Percentiles rank a stretch among this genome's conserved stretches.
phyloP scores from a whole-genome alignment of 2,329 filamentous ascomycete genomes.

The Sclerotinia borealis region DNA sequence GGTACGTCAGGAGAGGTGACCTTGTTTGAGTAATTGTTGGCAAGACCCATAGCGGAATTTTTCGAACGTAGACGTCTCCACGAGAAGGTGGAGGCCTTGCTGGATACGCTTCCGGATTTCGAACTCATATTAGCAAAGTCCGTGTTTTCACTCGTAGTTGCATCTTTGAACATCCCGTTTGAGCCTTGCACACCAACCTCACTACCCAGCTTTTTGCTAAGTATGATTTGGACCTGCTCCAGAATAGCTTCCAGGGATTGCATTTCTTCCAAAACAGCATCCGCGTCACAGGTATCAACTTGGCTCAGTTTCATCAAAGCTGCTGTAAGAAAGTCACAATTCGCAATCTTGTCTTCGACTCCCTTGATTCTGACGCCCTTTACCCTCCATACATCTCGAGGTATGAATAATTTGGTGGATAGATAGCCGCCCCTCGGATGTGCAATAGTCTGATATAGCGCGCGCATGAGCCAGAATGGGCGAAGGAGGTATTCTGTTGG shows the following conservation, averaged over 20 bases:
- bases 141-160: constrained; percentile 39
- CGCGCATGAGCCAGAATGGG: constrained; percentile 97
- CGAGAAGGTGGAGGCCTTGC: constrained; percentile 75
- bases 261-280: constrained; percentile 91
- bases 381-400: constrained; percentile 87
- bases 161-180: constrained; percentile 69
- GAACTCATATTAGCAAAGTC: constrained; percentile 38
- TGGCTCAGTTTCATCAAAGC: constrained; percentile 76
- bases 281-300: constrained; percentile 85
- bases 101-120: constrained; percentile 55
- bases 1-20: constrained; percentile 40
- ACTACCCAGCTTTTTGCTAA: constrained; percentile 81
- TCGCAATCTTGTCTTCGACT: constrained; percentile 87
- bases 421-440: constrained; percentile 90
- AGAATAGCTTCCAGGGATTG: constrained; percentile 79
- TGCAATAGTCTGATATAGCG: constrained; percentile 83
- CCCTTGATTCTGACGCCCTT: constrained; percentile 89
- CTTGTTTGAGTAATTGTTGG: constrained; percentile 45
- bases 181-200: constrained; percentile 82
- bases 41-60: constrained; percentile 64
- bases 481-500: constrained; percentile 83
- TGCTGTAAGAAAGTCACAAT: constrained; percentile 85
- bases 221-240: constrained; percentile 71
- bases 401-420: constrained; percentile 85
- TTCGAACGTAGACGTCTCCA: constrained; percentile 90